Percentiles rank a stretch among this genome's conserved stretches.
phyloP scores from a whole-genome alignment of 495 filamentous ascomycete genomes.

The Mytilinidion resinicola region DNA sequence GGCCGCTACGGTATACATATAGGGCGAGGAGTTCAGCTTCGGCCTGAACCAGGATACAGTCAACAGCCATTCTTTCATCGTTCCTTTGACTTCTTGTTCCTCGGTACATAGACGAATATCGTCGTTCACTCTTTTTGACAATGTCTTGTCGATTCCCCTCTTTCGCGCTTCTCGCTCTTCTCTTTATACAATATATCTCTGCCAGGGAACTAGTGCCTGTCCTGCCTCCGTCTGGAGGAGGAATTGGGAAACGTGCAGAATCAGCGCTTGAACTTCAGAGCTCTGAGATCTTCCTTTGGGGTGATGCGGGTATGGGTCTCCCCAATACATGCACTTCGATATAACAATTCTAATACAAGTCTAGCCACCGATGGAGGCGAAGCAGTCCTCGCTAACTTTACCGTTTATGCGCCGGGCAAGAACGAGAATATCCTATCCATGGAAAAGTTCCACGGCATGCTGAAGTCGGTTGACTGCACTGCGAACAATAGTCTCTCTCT shows the following conservation, averaged over 20 bases:
- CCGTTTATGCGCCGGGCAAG: conserved; percentile 32
- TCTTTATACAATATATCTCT: no score
- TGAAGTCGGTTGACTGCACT: conserved; percentile 33
- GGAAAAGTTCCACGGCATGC: conserved; percentile 35
- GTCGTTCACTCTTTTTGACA: no score
- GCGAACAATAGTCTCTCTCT: conserved; percentile 27
- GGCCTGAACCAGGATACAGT: no score
- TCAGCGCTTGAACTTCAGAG: conserved; percentile 25
- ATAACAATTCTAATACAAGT: conserved; percentile 5
- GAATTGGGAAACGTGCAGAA: conserved; percentile 9
- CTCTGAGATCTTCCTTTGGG: conserved; percentile 32
- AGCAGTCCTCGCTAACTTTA: conserved; percentile 34
- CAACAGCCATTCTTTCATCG: no score
- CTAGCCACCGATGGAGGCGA: conserved; percentile 6
- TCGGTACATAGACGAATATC: no score
- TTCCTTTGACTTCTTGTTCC: no score
- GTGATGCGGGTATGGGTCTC: conserved; percentile 10
- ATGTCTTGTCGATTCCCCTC: no score
- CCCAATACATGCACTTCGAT: background rate
- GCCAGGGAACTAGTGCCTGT: conserved; percentile 7
- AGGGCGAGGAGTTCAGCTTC: no score
- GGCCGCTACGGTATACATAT: no score
- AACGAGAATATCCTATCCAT: conserved; percentile 36
- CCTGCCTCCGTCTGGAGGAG: background rate
- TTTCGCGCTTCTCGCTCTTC: no score